Base-by-base conservation (phyloP, 179 eudicot species). In the Pouteria campechiana region DNA sequence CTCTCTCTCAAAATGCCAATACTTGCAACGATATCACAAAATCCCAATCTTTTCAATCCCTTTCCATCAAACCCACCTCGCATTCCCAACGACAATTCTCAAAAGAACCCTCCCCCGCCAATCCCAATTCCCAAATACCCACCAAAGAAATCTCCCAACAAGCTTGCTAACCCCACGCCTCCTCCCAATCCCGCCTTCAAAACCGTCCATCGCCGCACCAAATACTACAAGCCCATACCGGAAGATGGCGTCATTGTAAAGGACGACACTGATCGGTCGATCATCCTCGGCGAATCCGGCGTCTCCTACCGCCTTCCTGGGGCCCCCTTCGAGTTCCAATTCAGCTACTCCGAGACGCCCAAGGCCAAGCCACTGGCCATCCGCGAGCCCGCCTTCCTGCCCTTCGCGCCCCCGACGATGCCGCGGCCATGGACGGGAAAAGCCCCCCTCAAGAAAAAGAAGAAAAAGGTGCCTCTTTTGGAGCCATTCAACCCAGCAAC, bases 351-450 rank as follows among this genome's bases (percentile, higher is more conserved):
- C 0, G 97, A 88, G 72, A 84, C 83, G 5, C 97, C 97, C 0
- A 78, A 72, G 37, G 83, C 65, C 2, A 74, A 75, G 63, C 85
- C 95, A 0, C 3, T 88, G 11, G 97, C 83, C 0, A 71, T 88
- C 3, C 65, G 97, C 2, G 97, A 88, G 47, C 97, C 97, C 0
- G 74, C 93, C 1, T 88, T 88, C 37, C 46, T 89, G 64, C 97
- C 97, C 3, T 89, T 89, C 46, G 95, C 89, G 0, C 88, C 94
- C 0, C 93, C 97, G 3, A 54, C 75, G 3, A 84, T 88, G 97
- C 74, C 88, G 0, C 34, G 97, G 7, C 95, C 97, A 3, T 84
- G 97, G 97, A 88, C 97, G 6, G 97, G 97, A 7, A 88, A 88
- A 49, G 83, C 95, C 2, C 95, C 97, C 0, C 32, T 84, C 72